Conservation (phyloP, 495 filamentous ascomycete genomes). For the Xanthoparmelia taractica region DNA sequence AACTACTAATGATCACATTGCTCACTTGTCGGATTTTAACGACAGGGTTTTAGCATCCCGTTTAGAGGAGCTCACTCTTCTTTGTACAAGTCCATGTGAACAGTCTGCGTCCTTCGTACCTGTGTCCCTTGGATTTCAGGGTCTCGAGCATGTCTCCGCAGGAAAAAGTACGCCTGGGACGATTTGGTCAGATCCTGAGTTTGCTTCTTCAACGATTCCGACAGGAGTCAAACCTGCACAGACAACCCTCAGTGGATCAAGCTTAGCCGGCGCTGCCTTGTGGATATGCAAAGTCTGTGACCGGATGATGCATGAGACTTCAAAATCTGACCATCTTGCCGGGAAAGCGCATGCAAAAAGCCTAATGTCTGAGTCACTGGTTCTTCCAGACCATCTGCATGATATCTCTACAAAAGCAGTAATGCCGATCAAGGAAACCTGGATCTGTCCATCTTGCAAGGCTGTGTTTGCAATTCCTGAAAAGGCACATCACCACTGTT, state of each 20-base stretch:
- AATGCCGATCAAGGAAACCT: conserved; percentile 1
- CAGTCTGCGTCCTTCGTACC: conserved; percentile 8
- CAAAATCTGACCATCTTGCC: conserved; percentile 11
- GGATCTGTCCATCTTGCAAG: conserved; percentile 12
- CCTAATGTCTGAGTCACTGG: conserved; percentile 5
- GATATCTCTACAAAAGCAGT: conserved; percentile 2
- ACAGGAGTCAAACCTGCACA: conserved; percentile 14
- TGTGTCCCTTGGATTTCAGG: conserved; percentile 6
- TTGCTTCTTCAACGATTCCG: conserved; percentile 5
- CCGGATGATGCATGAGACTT: conserved; percentile 7
- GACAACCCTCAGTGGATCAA: conserved; percentile 8
- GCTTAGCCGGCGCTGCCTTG: conserved; percentile 5
- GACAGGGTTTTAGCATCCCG: conserved; percentile 1
- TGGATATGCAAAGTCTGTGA: conserved; percentile 14
- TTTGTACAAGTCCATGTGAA: conserved; percentile 6
- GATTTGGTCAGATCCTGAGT: conserved; percentile 9
- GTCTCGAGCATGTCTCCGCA: conserved; percentile 5
- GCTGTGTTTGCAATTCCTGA: conserved; percentile 11
- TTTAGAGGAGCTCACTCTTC: conserved; percentile 9
- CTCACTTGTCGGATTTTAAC: conserved; percentile 7
- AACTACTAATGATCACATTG: conserved; percentile 5
- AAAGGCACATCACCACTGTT: conserved; percentile 9
- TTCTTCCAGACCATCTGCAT: conserved; percentile 12
- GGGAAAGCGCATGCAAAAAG: conserved; percentile 13
- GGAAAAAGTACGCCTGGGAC: conserved; percentile 1